phyloP scores from a whole-genome alignment of 2,329 filamentous ascomycete genomes.

The Phaeophleospora eucalypticola region DNA sequence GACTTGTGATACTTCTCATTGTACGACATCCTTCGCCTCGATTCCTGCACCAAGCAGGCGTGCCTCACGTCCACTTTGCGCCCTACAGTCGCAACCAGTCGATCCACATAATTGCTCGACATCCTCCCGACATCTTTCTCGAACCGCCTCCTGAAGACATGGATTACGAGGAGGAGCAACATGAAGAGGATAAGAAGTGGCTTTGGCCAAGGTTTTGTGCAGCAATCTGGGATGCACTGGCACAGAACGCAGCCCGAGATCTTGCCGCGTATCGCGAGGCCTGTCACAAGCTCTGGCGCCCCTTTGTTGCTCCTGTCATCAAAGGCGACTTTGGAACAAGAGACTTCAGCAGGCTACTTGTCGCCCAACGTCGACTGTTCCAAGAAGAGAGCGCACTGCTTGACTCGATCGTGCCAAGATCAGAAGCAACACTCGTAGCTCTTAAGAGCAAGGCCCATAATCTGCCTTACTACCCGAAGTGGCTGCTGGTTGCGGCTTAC shows the following conservation, averaged over 20 bases:
- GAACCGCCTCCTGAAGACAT: constrained; percentile 33
- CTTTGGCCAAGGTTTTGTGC: constrained; percentile 77
- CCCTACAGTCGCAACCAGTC: constrained; percentile 79
- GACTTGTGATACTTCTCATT: constrained; percentile 71
- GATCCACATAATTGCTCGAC: constrained; percentile 67
- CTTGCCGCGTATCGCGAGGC: constrained; percentile 67
- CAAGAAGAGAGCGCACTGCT: constrained; percentile 68
- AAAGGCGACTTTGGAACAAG: constrained; percentile 69
- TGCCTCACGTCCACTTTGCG: constrained; percentile 76
- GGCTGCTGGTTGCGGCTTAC: constrained; percentile 72
- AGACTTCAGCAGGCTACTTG: constrained; percentile 80
- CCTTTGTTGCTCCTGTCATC: constrained; percentile 74
- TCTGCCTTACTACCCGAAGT: constrained; percentile 68
- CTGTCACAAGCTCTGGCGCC: constrained; percentile 74
- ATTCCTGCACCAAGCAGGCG: constrained; percentile 64
- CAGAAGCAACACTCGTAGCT: constrained; percentile 9
- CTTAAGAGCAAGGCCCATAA: constrained; percentile 35
- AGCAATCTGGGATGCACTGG: constrained; percentile 82
- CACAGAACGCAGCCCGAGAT: constrained; percentile 74
- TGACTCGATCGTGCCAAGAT: constrained; percentile 52
- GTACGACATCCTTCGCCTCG: constrained; percentile 67
- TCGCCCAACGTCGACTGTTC: constrained; percentile 64
- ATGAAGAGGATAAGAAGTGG: constrained; percentile 59
- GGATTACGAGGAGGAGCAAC: constrained; percentile 44
- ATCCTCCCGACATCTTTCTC: constrained; percentile 47